phyloP scores from a whole-genome alignment of 169 alveolate species.

The Neospora caninum region DNA sequence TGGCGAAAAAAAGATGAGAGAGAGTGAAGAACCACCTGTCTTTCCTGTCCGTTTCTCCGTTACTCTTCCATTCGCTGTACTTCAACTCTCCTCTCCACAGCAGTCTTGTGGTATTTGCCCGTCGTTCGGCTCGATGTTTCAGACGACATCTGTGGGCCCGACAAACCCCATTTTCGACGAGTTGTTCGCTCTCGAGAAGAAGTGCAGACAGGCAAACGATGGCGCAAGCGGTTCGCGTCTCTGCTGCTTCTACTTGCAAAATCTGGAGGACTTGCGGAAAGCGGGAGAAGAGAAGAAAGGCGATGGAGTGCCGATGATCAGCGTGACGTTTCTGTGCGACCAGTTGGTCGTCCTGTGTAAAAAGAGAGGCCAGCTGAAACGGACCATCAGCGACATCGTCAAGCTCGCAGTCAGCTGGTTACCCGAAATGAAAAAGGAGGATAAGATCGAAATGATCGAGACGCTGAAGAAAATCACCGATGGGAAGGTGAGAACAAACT shows the following conservation, averaged over 20 bases:
- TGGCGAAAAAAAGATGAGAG: too few relatives aligned
- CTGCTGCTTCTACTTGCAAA: constrained; percentile 47
- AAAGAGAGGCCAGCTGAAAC: constrained; percentile 78
- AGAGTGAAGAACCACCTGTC: too few relatives aligned
- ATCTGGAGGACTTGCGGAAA: background rate
- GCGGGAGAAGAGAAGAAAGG: background rate
- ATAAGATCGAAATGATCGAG: constrained; percentile 42
- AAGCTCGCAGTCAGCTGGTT: constrained; percentile 54
- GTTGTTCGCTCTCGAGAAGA: constrained; percentile 63
- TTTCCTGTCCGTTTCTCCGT: too few relatives aligned
- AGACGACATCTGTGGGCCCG: background rate
- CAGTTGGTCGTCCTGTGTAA: constrained; percentile 55
- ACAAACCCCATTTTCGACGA: constrained; percentile 43
- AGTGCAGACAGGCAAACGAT: constrained; percentile 71
- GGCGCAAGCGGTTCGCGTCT: constrained; percentile 50
- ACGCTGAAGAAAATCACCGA: constrained; percentile 49
- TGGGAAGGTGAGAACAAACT: constrained; percentile 59
- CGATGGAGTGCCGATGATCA: background rate
- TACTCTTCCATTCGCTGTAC: too few relatives aligned
- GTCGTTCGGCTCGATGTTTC: background rate
- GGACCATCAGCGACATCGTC: constrained; percentile 64
- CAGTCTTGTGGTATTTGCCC: background rate
- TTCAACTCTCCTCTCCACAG: too few relatives aligned
- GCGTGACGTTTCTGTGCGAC: background rate
- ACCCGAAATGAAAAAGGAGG: background rate